Conservation (phyloP, 257 asterid genomes). For the Coffea canephora region DNA sequence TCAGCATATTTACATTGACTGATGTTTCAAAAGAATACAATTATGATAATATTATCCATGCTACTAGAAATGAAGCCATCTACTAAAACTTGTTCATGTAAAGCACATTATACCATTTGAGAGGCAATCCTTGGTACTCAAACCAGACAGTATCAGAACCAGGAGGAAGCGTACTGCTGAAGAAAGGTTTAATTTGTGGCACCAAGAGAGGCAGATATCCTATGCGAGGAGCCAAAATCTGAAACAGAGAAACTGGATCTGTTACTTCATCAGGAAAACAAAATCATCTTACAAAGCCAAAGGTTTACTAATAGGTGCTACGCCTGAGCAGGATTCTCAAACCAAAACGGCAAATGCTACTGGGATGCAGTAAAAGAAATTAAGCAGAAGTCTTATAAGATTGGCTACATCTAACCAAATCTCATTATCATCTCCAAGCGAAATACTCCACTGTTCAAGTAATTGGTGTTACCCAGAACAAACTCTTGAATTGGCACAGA, state of each 20-base stretch:
- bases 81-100: not conserved
- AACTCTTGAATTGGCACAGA: not conserved
- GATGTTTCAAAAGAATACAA: not conserved
- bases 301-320: not conserved
- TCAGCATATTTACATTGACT: not conserved
- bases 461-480: not conserved
- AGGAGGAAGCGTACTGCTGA: conserved; percentile 87
- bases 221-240: conserved; percentile 91
- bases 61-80: not conserved
- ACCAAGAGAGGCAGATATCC: conserved; percentile 92
- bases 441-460: not conserved
- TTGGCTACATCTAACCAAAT: too few species aligned
- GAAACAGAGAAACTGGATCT: conserved; percentile 28
- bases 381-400: not conserved
- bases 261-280: conserved; percentile 9
- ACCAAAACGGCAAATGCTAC: not conserved
- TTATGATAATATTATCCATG: not conserved
- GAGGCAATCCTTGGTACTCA: conserved; percentile 95
- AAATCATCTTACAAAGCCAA: not conserved
- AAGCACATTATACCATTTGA: conserved; percentile 63
- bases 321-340: not conserved
- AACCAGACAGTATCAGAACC: conserved; percentile 98
- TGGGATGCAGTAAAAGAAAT: conserved; percentile 6
- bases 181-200: conserved; percentile 81
- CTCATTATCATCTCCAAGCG: not conserved